Base-by-base conservation (phyloP, 768 basidiomycete species). In the Auricularia auricula-judae region DNA sequence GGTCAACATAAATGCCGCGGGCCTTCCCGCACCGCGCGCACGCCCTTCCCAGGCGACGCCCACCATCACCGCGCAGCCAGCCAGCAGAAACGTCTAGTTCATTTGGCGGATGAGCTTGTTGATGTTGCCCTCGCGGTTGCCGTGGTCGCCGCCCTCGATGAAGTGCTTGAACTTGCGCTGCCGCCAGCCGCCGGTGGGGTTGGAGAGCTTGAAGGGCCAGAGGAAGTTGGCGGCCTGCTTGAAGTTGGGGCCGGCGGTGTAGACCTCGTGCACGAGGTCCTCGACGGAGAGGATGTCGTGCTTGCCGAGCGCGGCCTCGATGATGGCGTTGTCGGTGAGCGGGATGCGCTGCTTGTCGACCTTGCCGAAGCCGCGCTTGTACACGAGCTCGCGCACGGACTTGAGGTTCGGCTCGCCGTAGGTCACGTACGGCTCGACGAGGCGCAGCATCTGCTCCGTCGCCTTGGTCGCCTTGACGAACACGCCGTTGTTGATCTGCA, bases 361-460 rank as follows among this genome's bases (percentile, higher is more conserved):
- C 82, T 98, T 98, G 76, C 96, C 97, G 74, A 98, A 98, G 65
- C 97, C 97, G 68, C 97, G 93, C 84, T 99, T 99, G 89, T 98
- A 98, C 80, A 98, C 87, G 69, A 99, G 80, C 77, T 97, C 94
- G 68, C 96, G 93, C 74, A 98, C 87, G 51, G 93, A 87, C 77
- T 98, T 98, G 71, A 98, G 81, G 81, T 98, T 98, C 65, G 93
- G 91, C 78, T 96, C 93, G 78, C 93, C 97, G 76, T 98, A 99
- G 68, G 97, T 89, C 73, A 99, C 80, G 78, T 98, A 99, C 58
- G 97, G 96, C 77, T 97, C 94, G 71, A 99, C 86, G 67, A 98
- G 85, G 74, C 93, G 91, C 70, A 99, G 87, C 97, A 98, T 99
- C 78, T 98, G 93, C 70, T 91, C 86, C 61, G 95, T 98, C 36